phyloP scores from a whole-genome alignment of 768 basidiomycete genomes.

The Mycena venus region DNA sequence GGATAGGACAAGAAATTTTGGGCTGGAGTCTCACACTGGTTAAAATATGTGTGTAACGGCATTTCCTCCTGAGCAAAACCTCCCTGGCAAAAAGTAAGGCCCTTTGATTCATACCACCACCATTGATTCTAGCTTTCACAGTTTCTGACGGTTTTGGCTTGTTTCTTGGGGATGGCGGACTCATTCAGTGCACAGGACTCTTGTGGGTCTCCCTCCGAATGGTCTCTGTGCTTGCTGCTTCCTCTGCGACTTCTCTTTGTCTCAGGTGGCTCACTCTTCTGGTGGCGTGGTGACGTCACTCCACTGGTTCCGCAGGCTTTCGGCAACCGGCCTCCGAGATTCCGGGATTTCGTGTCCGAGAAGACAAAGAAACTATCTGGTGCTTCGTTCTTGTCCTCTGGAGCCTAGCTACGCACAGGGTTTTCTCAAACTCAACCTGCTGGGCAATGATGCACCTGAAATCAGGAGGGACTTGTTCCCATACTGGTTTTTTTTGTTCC shows the following conservation, averaged over 20 bases:
- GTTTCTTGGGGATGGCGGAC: not conserved
- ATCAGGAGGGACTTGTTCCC: not conserved
- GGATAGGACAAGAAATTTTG: too few species aligned
- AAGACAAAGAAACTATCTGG: not conserved
- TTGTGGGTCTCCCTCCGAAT: not conserved
- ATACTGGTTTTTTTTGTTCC: not conserved
- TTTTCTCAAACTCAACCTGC: not conserved
- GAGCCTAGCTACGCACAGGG: not conserved
- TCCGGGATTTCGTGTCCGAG: slow-evolving; percentile 1
- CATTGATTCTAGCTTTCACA: too few species aligned
- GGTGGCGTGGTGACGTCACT: not conserved
- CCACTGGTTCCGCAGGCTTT: not conserved
- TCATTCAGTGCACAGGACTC: not conserved
- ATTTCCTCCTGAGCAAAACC: too few species aligned
- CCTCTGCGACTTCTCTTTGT: not conserved
- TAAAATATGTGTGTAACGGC: too few species aligned
- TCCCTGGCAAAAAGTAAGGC: too few species aligned
- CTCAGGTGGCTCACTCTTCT: not conserved
- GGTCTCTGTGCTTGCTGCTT: not conserved
- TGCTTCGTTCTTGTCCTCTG: not conserved
- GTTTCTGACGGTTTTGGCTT: not conserved
- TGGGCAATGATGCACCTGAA: not conserved
- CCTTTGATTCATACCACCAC: not conserved
- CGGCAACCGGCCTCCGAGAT: slow-evolving; percentile 7
- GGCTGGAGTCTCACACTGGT: too few species aligned